Percentiles rank a stretch among this genome's conserved stretches.
Evolutionary conservation across 2,329 filamentous ascomycete species (phyloP).

Genomic region (Lasiodiplodia hormozganensis): DNA sequence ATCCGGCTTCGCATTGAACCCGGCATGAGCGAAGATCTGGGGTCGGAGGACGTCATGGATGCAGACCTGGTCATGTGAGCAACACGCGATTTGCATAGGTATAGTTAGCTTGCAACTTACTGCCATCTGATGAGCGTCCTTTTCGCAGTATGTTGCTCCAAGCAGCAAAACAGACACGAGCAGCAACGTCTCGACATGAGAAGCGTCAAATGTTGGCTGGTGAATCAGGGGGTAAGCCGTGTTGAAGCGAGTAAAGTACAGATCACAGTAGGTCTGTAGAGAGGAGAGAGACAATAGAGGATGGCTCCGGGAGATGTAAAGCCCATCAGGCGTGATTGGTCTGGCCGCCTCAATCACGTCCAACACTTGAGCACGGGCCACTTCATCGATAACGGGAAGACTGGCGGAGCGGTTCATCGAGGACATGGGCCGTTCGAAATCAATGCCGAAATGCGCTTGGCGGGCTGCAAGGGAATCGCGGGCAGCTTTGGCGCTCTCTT

Average conservation of each 20-base stretch:
- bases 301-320: conserved; percentile 56
- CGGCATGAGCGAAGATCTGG: conserved; percentile 64
- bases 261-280: conserved; percentile 63
- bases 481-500: background rate
- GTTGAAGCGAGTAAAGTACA: conserved; percentile 69
- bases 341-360: conserved; percentile 59
- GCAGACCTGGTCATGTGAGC: conserved; percentile 50
- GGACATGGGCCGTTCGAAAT: conserved; percentile 45
- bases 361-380: conserved; percentile 53
- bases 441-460: conserved; percentile 29
- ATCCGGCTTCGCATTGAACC: conserved; percentile 65
- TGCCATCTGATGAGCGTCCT: conserved; percentile 65
- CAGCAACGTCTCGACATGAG: conserved; percentile 58
- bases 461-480: conserved; percentile 7
- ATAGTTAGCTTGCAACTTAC: conserved; percentile 39
- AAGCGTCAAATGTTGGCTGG: conserved; percentile 62
- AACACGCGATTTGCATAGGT: background rate
- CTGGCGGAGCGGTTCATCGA: conserved; percentile 42
- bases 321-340: conserved; percentile 57
- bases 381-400: conserved; percentile 50
- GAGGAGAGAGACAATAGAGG: conserved; percentile 58
- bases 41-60: conserved; percentile 67
- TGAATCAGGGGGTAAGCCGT: conserved; percentile 66
- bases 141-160: conserved; percentile 67
- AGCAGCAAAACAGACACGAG: conserved; percentile 63